Base-by-base conservation (phyloP, 2,329 filamentous ascomycete species). In the Ophiostoma sp. region DNA sequence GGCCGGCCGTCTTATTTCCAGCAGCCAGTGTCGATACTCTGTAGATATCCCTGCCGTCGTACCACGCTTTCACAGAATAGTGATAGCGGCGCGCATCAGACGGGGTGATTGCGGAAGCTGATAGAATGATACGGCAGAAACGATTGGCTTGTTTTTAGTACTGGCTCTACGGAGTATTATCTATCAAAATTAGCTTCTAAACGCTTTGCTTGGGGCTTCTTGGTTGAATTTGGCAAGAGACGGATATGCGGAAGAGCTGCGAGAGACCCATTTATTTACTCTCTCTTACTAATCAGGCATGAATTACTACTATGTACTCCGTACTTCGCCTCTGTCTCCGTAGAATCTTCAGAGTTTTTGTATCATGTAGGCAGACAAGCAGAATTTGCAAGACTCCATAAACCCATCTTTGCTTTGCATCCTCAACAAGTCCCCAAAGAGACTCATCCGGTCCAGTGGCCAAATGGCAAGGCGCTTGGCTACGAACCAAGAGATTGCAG, bases 401-500 rank as follows among this genome's bases (percentile, higher is more conserved):
- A 13, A 15, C 10, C n/a, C 20, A 15, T 39, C 31, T 36, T 20
- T 6, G 62, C 20, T 8, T 39, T 7, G 20, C 20, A 3, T 39
- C 33, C 17, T 1, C 33, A 36, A 36, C 60, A 39, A 65, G 33
- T 65, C 20, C 3, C 23, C 20, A 62, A 60, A 31, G 15, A 36
- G 20, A 60, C 54, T 31, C 31, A n/a, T 4, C 8, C 35, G 73
- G 73, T 74, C 72, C 70, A 74, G 73, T 77, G 75, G 76, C 74
- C 74, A 74, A 76, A 76, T 78, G 77, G 74, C 77, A 78, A 78
- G 76, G 77, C 77, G 76, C 76, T 76, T 78, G 77, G 77, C 76
- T 78, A 78, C 77, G 77, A 78, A 78, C 77, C 77, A 78, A 76
- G 76, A 77, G 76, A 77, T 77, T 77, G 76, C 76, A 77, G 77